Conservation (phyloP, 108 stramenopile species). For the Cyclotella choctawhatcheeana region DNA sequence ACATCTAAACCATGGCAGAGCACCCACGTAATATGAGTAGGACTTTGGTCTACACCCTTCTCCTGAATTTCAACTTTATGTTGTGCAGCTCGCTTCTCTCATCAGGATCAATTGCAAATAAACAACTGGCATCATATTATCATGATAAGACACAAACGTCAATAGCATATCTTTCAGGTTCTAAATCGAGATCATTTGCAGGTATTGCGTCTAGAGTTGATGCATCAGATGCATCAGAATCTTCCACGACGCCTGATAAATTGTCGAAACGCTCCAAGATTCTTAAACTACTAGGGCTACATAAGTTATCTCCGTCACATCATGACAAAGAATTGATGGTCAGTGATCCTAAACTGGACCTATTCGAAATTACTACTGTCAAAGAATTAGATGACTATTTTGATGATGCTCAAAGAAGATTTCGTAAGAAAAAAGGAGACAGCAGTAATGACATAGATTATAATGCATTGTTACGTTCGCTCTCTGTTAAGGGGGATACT, state of each 20-base stretch:
- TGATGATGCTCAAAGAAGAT: constrained; percentile 52
- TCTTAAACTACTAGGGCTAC: constrained; percentile 11
- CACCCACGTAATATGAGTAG: neutral
- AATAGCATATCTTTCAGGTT: no score
- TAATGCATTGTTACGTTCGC: constrained; percentile 52
- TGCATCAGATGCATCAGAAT: constrained; percentile 3
- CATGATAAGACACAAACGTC: no score
- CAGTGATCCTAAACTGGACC: constrained; percentile 9
- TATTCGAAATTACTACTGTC: constrained; percentile 37
- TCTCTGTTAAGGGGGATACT: constrained; percentile 78
- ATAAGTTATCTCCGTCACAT: neutral
- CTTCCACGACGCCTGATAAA: neutral
- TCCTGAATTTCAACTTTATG: neutral
- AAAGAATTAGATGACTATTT: constrained; percentile 58
- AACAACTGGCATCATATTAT: neutral
- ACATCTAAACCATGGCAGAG: neutral
- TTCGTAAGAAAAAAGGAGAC: constrained; percentile 35
- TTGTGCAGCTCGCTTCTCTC: neutral
- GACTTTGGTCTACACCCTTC: neutral
- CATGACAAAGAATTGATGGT: neutral
- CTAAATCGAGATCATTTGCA: neutral
- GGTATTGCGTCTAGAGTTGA: neutral
- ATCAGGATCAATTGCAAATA: neutral
- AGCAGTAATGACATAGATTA: constrained; percentile 57
- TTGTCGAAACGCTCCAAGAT: constrained; percentile 23